A percentile compares a stretch with the other conserved stretches of the same genome.
Evolutionary conservation across 352 stramenopile species (phyloP).

Genomic region (Globisporangium parvum): DNA sequence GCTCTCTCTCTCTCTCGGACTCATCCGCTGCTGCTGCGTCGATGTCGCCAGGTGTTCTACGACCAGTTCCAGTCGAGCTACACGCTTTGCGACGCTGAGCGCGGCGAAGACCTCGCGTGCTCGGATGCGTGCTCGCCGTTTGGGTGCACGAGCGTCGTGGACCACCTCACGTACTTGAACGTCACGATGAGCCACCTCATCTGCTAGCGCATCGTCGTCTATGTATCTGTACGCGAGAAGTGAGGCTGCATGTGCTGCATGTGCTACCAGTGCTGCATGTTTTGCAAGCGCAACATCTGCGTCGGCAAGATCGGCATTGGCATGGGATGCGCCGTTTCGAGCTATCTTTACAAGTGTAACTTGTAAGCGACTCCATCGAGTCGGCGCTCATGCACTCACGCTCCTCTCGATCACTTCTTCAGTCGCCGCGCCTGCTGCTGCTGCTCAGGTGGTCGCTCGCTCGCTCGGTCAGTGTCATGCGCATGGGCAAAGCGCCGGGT

Average conservation of each 20-base stretch:
- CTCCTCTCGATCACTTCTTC: not conserved
- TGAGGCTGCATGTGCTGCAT: no score
- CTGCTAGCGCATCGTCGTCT: conserved; percentile 35
- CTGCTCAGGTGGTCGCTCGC: no score
- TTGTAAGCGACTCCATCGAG: no score
- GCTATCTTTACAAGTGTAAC: no score
- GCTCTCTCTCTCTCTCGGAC: no score
- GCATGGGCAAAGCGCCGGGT: conserved; percentile 49
- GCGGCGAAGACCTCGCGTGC: conserved; percentile 64
- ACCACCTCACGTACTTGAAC: conserved; percentile 85
- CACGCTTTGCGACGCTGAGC: conserved; percentile 40
- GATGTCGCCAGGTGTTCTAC: conserved; percentile 61
- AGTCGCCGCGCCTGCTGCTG: not conserved
- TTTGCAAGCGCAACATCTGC: no score
- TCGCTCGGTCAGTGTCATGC: conserved; percentile 4
- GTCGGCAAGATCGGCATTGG: no score
- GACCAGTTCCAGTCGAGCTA: conserved; percentile 67
- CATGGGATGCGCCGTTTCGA: no score
- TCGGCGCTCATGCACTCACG: no score
- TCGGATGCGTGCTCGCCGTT: conserved; percentile 70
- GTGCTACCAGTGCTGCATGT: no score
- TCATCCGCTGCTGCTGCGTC: not conserved
- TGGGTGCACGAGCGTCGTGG: conserved; percentile 73
- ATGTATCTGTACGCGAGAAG: no score
- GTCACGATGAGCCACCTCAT: conserved; percentile 86